phyloP scores from a whole-genome alignment of 257 asterid species.

The Salvia rosmarinus region DNA sequence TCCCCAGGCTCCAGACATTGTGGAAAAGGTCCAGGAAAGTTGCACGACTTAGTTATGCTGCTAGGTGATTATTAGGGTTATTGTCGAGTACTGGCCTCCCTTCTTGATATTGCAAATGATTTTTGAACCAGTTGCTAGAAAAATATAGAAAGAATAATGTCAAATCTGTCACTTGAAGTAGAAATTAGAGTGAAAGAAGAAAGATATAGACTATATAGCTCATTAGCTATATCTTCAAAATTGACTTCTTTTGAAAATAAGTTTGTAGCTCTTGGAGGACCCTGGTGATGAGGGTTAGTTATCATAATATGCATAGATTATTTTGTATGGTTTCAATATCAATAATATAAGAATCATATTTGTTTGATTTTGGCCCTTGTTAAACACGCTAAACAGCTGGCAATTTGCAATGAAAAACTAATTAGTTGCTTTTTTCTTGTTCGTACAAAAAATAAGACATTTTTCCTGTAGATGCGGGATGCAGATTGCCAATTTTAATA shows the following conservation, averaged over 20 bases:
- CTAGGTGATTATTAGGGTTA: slow-evolving; percentile 2
- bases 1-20: neutral
- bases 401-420: slow-evolving; percentile 3
- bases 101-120: neutral
- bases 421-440: neutral
- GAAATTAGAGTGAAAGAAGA: no score
- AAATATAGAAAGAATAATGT: no score
- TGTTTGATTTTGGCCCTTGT: neutral
- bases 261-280: no score
- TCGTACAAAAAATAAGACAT: neutral
- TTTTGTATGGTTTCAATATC: neutral
- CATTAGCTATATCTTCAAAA: no score
- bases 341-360: no score
- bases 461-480: neutral
- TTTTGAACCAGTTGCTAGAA: slow-evolving; percentile 3
- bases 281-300: no score
- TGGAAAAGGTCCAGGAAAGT: no score
- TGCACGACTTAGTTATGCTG: neutral
- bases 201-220: no score
- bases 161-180: no score
- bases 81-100: slow-evolving; percentile 7
- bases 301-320: neutral
- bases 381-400: neutral
- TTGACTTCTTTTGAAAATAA: no score
- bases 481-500: neutral